Evolutionary conservation across 139 green algal species (phyloP).

Genomic region (Picochlorum sp.): DNA sequence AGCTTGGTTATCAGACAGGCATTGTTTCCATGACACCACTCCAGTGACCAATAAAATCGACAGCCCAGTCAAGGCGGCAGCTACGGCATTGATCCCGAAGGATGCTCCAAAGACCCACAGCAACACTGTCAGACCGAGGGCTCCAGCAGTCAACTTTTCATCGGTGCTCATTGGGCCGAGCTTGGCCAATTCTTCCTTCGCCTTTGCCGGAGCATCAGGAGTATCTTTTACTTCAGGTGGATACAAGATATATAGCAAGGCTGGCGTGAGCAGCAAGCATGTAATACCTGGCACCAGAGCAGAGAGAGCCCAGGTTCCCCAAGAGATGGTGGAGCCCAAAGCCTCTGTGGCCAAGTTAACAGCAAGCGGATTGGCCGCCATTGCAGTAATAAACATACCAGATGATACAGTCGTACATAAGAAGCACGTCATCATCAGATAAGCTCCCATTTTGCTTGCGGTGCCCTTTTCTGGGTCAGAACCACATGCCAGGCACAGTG

Average conservation of each 20-base stretch:
- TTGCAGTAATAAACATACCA: conserved; percentile 98
- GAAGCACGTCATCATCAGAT: conserved; percentile 97
- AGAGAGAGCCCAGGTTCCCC: conserved; percentile 82
- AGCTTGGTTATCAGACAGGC: conserved; percentile 48
- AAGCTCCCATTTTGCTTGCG: conserved; percentile 91
- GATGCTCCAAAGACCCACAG: conserved; percentile 85
- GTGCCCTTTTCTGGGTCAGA: conserved; percentile 54
- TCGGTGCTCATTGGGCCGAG: conserved; percentile 86
- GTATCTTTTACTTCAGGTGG: conserved; percentile 90
- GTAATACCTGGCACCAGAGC: conserved; percentile 82
- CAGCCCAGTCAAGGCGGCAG: conserved; percentile 89
- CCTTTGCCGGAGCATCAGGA: conserved; percentile 80
- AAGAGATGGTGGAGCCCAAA: conserved; percentile 83
- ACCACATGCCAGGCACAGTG: conserved; percentile 90
- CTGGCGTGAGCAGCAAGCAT: conserved; percentile 68
- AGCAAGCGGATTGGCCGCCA: conserved; percentile 96
- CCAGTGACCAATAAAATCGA: conserved; percentile 88
- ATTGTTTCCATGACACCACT: conserved; percentile 72
- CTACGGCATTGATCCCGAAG: conserved; percentile 88
- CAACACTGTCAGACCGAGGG: conserved; percentile 78
- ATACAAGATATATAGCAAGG: conserved; percentile 94
- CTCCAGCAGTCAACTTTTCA: conserved; percentile 90
- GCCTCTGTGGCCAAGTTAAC: conserved; percentile 86
- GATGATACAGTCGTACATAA: conserved; percentile 85
- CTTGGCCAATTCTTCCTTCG: conserved; percentile 77